Evolutionary conservation across 139 green algal genomes (phyloP).

Genomic region (Eudorina sp.): DNA sequence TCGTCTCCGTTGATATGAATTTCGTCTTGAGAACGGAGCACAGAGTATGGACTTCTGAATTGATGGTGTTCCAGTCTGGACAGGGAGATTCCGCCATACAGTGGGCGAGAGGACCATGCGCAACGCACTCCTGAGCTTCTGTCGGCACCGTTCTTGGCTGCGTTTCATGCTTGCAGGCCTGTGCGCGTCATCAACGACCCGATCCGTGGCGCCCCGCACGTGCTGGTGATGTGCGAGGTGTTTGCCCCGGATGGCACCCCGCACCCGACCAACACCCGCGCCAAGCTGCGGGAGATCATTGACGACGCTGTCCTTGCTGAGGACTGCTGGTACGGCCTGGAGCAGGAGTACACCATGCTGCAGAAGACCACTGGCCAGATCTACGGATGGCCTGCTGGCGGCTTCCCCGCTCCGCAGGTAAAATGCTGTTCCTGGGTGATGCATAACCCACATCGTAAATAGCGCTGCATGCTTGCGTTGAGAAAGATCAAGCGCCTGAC

Average conservation of each 20-base stretch:
- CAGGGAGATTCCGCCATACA: no score
- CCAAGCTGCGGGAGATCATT: conserved; percentile 82
- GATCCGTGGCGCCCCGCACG: conserved; percentile 90
- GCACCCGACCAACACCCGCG: conserved; percentile 90
- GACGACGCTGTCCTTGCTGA: conserved; percentile 71
- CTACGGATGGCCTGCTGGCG: conserved; percentile 86
- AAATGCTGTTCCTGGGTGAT: no score
- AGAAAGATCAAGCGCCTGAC: no score
- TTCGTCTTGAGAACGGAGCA: no score
- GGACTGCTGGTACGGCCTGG: conserved; percentile 87
- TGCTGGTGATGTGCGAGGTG: conserved; percentile 94
- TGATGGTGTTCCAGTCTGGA: no score
- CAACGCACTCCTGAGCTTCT: no score
- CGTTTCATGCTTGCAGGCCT: conserved; percentile 75
- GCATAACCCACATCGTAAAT: no score
- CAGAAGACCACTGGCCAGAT: conserved; percentile 64
- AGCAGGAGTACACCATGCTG: conserved; percentile 96
- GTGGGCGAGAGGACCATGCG: no score
- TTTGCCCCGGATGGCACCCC: conserved; percentile 80
- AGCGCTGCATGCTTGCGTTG: no score
- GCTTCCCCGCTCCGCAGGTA: conserved; percentile 87
- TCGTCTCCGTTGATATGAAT: no score
- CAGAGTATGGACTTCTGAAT: no score
- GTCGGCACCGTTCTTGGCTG: no score
- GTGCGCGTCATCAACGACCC: conserved; percentile 87